Percentiles rank a stretch among this genome's conserved stretches.
Conservation (phyloP, 2,329 filamentous ascomycete species). For the Sclerotinia spermophila region DNA sequence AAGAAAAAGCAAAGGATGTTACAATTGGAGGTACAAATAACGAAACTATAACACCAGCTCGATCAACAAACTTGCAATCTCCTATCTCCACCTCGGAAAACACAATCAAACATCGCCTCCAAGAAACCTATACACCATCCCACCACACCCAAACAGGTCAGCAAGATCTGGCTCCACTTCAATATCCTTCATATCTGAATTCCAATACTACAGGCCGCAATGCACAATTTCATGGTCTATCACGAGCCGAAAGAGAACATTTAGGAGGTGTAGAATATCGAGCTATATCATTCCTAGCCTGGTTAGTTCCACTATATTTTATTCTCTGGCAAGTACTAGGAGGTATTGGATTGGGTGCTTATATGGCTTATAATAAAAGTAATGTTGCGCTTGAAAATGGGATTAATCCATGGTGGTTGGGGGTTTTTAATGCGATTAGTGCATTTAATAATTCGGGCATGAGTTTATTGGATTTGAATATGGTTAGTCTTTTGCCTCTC, state of each 20-base stretch:
- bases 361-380: slow-evolving; percentile 52
- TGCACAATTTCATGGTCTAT: slow-evolving; percentile 52
- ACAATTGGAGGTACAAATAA: background rate
- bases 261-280: slow-evolving; percentile 63
- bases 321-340: slow-evolving; percentile 56
- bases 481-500: slow-evolving; percentile 42
- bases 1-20: background rate
- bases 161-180: slow-evolving; percentile 18
- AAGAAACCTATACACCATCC: background rate
- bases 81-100: background rate
- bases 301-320: slow-evolving; percentile 59
- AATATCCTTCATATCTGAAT: slow-evolving; percentile 31
- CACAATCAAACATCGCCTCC: background rate
- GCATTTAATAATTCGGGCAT: slow-evolving; percentile 72
- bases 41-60: background rate
- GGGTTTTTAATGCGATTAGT: slow-evolving; percentile 63
- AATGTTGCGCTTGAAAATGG: slow-evolving; percentile 50
- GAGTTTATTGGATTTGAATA: slow-evolving; percentile 63
- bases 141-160: background rate
- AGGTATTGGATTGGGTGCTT: slow-evolving; percentile 57
- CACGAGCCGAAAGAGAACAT: slow-evolving; percentile 50
- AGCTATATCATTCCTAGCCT: slow-evolving; percentile 55
- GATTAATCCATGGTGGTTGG: slow-evolving; percentile 64
- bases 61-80: background rate
- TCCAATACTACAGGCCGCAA: slow-evolving; percentile 45